Conservation (phyloP, 345 rosid species). For the Odontarrhena argentea region DNA sequence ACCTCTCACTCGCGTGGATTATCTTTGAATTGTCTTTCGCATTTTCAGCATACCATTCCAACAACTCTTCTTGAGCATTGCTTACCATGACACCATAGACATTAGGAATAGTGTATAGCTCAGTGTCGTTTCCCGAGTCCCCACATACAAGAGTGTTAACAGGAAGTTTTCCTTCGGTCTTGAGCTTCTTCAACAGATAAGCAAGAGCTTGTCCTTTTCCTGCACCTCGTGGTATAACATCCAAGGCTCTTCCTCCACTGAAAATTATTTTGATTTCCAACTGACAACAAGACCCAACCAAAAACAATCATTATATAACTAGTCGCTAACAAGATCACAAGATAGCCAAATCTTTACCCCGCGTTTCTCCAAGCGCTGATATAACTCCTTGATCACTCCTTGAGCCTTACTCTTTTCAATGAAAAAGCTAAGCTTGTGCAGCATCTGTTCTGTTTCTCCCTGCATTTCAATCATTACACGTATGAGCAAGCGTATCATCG, state of each 20-base stretch:
- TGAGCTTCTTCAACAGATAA: constrained; percentile 74
- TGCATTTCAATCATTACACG: constrained; percentile 39
- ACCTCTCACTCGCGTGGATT: constrained; percentile 76
- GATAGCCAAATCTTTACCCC: constrained; percentile 54
- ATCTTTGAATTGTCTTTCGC: constrained; percentile 73
- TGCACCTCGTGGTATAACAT: constrained; percentile 85
- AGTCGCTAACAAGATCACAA: constrained; percentile 1
- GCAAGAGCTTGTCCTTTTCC: constrained; percentile 99
- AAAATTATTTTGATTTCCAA: constrained; percentile 86
- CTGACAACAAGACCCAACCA: constrained; percentile 41
- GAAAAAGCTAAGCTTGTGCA: constrained; percentile 78
- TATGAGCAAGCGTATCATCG: not conserved
- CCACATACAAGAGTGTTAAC: constrained; percentile 86
- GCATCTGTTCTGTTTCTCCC: constrained; percentile 80
- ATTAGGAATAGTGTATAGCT: constrained; percentile 81
- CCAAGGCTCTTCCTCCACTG: constrained; percentile 91
- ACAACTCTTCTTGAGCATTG: constrained; percentile 94
- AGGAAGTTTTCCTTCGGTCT: constrained; percentile 68
- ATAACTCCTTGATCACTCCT: constrained; percentile 54
- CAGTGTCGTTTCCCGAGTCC: constrained; percentile 97
- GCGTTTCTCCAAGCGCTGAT: constrained; percentile 58
- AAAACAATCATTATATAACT: constrained; percentile 6
- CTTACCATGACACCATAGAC: constrained; percentile 93
- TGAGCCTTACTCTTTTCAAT: constrained; percentile 77
- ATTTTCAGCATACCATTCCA: constrained; percentile 84